Base-by-base conservation (phyloP, 2,329 filamentous ascomycete genomes). In the Sclerotinia minor region DNA sequence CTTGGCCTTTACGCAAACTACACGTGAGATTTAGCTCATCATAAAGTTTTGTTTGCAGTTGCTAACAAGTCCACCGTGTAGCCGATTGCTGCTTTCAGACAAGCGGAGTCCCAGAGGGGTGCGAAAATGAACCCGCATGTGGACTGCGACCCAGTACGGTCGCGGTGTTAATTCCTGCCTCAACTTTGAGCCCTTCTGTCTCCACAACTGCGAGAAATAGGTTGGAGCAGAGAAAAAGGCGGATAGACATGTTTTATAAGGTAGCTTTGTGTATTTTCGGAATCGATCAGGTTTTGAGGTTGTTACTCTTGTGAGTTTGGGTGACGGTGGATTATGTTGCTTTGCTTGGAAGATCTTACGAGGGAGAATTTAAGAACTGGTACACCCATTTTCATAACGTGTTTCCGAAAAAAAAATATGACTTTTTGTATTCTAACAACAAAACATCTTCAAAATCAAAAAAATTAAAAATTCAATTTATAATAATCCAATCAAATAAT, bases 41-140 rank as follows among this genome's bases (percentile, higher is more conserved):
- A 4, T 54, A 13, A 1, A 6, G 11, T n/a, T 6, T 6, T 35
- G 21, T n/a, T 26, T 5, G 9, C 0, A 54, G 0, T 13, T 5
- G 1, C 26, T 54, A 54, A 54, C 15, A 35, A 15, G 3, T 2
- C 2, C 8, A 21, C 17, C 35, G 11, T 4, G 8, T n/a, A 35
- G 52, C 52, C 21, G 52, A 29, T 13, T 54, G 52, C 21, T 54
- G 52, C 29, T 35, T 54, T 13, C 29, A 19, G 9, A n/a, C 8
- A 2, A 21, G 32, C 9, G 52, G 19, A 5, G n/a, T 54, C 35
- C 52, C 29, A n/a, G 52, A 29, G 19, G 3, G 5, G 32, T 54
- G 52, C 2, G 29, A 54, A 29, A 35, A 29, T 15, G 26, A 54
- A 21, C 0, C 19, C 52, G 13, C 26, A 1, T 54, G 52, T 13